phyloP scores from a whole-genome alignment of 2,329 filamentous ascomycete genomes.

The Diplodia mutila region DNA sequence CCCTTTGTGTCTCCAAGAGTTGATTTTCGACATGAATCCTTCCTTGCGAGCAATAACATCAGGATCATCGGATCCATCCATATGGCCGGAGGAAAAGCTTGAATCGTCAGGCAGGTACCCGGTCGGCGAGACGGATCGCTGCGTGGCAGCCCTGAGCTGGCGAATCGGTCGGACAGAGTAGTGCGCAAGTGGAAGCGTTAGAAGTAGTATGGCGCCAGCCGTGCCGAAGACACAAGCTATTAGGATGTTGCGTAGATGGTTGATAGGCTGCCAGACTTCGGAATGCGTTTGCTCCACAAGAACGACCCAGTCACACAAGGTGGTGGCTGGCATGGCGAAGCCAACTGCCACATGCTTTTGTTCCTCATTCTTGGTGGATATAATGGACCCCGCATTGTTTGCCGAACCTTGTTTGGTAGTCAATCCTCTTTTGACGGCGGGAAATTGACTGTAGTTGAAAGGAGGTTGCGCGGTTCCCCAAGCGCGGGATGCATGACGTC shows the following conservation, averaged over 20 bases:
- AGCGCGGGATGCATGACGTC: conserved; percentile 38
- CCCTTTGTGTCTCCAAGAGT: conserved; percentile 34
- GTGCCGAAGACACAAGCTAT: conserved; percentile 86
- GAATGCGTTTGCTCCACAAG: conserved; percentile 74
- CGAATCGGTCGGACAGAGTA: conserved; percentile 80
- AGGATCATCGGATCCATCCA: conserved; percentile 55
- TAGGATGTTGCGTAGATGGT: conserved; percentile 75
- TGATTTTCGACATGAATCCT: conserved; percentile 47
- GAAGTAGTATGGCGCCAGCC: conserved; percentile 69
- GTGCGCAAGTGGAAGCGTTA: conserved; percentile 80
- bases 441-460: conserved; percentile 66
- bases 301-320: conserved; percentile 79
- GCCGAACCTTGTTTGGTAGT: conserved; percentile 45
- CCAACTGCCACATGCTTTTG: conserved; percentile 74
- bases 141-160: conserved; percentile 73
- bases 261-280: conserved; percentile 78
- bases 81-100: conserved; percentile 44
- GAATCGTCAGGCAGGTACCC: conserved; percentile 53
- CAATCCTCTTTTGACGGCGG: conserved; percentile 65
- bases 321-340: conserved; percentile 69
- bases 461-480: conserved; percentile 33
- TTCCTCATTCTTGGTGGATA: conserved; percentile 76
- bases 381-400: conserved; percentile 65
- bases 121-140: conserved; percentile 70
- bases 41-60: conserved; percentile 49